Base-by-base conservation (phyloP, 495 filamentous ascomycete species). In the Penicillium herquei region DNA sequence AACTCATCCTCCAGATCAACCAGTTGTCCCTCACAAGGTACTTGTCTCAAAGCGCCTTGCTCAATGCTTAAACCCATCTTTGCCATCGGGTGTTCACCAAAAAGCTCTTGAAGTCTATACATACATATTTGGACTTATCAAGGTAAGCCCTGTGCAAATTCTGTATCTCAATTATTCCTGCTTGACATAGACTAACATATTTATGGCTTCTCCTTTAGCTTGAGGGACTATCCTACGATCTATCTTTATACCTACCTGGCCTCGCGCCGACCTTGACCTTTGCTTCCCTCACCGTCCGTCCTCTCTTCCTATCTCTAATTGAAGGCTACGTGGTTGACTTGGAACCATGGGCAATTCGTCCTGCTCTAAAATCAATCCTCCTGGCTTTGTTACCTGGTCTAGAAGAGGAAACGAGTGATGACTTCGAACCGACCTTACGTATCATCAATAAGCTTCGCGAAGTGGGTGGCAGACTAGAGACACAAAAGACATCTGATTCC, bases 11-110 rank as follows among this genome's bases (percentile, higher is more conserved):
- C 76, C 86, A 39, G 85, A 85, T 48, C 76, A 84, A 53, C 74
- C 82, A 3, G 69, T 85, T 49, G 87, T 99, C 52, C 94, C 94
- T 13, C 87, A 92, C 56, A 96, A 92, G 72, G 76, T 82, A 1
- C 77, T 86, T 41, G 89, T 98, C 61, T 88, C 94, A 63, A 94
- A 92, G 68, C 88, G 93, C 49, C 78, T 99, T 17, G 89, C 95
- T 30, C 94, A 98, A 81, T 98, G 94, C 60, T 78, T 99, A 58
- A 94, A 96, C 65, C 92, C 95, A 34, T 86, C 87, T 2, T 76
- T 99, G 39, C 94, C 94, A 32, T 96, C 94, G 0, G 94, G 95
- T 17, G 94, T 99, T n/a, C 94, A 99, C 75, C 95, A 98, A 66
- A 98, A 98, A 67, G 85, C 94, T 4, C 81, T 99, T 31, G 94